Evolutionary conservation across 2,329 filamentous ascomycete species (phyloP), one percentile per base, ranked within the genome.

Genomic region (Aspergillus pseudoviridinutans): DNA sequence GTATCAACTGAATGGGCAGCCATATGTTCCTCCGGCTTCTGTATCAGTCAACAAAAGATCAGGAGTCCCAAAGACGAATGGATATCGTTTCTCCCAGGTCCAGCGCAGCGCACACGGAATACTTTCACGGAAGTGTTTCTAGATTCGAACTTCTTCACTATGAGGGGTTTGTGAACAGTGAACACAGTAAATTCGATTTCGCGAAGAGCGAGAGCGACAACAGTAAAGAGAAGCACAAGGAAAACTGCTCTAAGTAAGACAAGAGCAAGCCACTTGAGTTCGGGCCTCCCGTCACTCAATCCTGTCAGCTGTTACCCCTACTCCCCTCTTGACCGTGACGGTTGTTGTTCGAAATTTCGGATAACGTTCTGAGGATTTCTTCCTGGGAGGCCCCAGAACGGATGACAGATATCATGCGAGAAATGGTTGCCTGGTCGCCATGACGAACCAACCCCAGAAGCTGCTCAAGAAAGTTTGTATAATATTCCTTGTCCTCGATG

Each of bases 301-400:
- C 29, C 6, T 7, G 9, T 51, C 49, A 55, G 5, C 28, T 56
- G 20, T 42, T 46, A 25, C 53, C 41, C 29, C 53, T 25, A 50
- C 49, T n/a, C 46, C 51, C 20, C 25, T 20, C 50, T 38, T 51
- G 28, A 7, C 38, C 20, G 25, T 14, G 41, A 52, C 32, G 24
- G 17, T 14, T 32, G 38, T 32, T 58, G 6, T 46, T 47, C 32
- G 54, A 53, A 12, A 60, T 28, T 29, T 59, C 58, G 22, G 64
- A 58, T 50, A 72, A 50, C 4, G 56, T 54, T 6, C 55, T 52
- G 46, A 66, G 64, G 17, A 72, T 68, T 17, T 68, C 59, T 49
- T 63, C 52, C 10, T 69, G 58, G 6, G 70, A 69, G 8, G 66
- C 69, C 20, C 69, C 68, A 14, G 68, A 63, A 32, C 69, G 70